phyloP scores from a whole-genome alignment of 305 asterid genomes.

The Fraxinus nigra region DNA sequence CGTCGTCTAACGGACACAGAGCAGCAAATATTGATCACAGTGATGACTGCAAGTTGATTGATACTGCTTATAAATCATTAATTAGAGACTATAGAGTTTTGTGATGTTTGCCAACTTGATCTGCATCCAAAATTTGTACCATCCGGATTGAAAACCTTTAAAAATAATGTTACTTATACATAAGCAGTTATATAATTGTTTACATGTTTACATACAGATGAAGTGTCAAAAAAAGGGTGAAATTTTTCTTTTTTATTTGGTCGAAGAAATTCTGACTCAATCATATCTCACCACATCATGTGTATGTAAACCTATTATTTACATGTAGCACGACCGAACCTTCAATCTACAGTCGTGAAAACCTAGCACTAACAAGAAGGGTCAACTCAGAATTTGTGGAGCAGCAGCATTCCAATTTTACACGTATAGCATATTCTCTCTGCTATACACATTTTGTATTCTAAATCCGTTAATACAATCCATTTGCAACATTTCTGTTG shows the following conservation, averaged over 20 bases:
- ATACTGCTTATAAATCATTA: slow-evolving; percentile 45
- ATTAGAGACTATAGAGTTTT: slow-evolving; percentile 54
- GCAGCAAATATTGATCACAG: slow-evolving; percentile 16
- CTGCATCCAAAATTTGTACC: slow-evolving; percentile 27
- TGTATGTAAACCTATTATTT: no score
- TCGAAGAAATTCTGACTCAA: no score
- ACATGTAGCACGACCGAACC: no score
- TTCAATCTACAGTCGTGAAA: no score
- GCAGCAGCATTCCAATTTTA: neutral
- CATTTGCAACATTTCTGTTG: neutral
- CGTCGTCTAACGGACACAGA: slow-evolving; percentile 5
- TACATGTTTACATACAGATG: no score
- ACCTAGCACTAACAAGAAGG: neutral
- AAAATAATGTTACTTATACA: no score
- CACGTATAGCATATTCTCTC: neutral
- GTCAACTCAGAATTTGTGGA: neutral
- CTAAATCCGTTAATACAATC: neutral
- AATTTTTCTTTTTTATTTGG: no score
- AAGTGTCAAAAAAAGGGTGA: no score
- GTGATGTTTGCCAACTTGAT: slow-evolving; percentile 68
- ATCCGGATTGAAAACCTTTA: neutral
- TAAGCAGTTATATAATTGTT: no score
- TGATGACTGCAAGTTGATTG: slow-evolving; percentile 45
- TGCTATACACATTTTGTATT: neutral
- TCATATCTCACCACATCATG: no score